These are phyloP conservation scores for Russula virescens DNA, from an alignment of 768 basidiomycete genomes.

Conservation along the genomic window DNA sequence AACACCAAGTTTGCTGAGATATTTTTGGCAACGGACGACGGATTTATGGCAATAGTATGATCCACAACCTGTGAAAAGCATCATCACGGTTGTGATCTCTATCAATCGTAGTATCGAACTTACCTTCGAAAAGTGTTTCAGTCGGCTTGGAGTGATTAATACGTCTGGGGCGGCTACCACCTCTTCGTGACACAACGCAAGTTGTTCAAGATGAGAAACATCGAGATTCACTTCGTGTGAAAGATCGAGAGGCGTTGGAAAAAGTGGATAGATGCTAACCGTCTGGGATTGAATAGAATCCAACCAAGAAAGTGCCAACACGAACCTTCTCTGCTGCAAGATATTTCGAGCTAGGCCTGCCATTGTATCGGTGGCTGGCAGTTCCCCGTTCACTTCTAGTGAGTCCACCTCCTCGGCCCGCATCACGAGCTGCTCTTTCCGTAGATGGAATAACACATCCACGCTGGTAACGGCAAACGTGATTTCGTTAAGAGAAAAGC, in stretches of 20 bases:
- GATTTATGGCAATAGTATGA: slow-evolving; percentile 76
- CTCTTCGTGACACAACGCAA: slow-evolving; percentile 33
- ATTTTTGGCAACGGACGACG: slow-evolving; percentile 65
- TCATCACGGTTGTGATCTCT: slow-evolving; percentile 39
- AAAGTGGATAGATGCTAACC: slow-evolving; percentile 88
- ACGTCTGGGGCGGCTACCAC: slow-evolving; percentile 64
- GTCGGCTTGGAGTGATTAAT: slow-evolving; percentile 77
- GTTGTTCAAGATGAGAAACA: slow-evolving; percentile 62
- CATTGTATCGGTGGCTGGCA: slow-evolving; percentile 64
- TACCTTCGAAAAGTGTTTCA: slow-evolving; percentile 90
- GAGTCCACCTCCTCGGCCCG: slow-evolving; percentile 58
- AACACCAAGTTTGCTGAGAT: slow-evolving; percentile 44
- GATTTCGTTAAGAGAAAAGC: slow-evolving; percentile 80
- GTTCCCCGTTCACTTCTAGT: slow-evolving; percentile 34
- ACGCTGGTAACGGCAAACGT: slow-evolving; percentile 76
- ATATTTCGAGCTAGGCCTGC: slow-evolving; percentile 72
- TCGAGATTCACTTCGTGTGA: slow-evolving; percentile 85
- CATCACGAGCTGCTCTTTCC: slow-evolving; percentile 74
- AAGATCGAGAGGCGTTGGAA: slow-evolving; percentile 74
- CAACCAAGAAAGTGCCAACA: background rate
- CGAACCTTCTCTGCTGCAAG: slow-evolving; percentile 80
- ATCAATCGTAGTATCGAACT: slow-evolving; percentile 31
- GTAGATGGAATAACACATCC: slow-evolving; percentile 85
- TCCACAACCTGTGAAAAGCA: slow-evolving; percentile 65
- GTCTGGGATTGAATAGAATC: background rate